Conservation (phyloP, 2,329 filamentous ascomycete genomes). For the Neofusicoccum umdonicola region DNA sequence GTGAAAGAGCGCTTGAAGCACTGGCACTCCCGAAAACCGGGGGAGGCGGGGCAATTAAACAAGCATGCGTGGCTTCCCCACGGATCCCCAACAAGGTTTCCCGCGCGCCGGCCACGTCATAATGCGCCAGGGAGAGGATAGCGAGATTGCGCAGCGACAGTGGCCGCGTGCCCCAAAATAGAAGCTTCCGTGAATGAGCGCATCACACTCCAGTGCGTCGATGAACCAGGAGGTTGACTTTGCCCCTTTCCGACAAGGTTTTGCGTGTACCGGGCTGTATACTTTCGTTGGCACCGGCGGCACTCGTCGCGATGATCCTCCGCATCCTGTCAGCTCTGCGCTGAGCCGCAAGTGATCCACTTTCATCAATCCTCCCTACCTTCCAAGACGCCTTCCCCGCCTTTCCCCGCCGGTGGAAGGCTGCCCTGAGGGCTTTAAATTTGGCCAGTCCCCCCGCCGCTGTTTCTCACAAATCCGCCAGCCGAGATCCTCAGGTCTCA, state of each 20-base stretch:
- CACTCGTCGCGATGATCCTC: neutral
- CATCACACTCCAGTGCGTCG: neutral
- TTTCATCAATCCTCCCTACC: neutral
- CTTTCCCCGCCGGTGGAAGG: neutral
- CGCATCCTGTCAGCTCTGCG: neutral
- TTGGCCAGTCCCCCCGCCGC: too few species aligned
- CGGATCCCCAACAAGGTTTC: neutral
- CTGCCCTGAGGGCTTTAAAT: neutral
- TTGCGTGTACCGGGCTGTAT: neutral
- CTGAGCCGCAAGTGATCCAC: slow-evolving; percentile 1
- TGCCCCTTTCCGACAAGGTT: neutral
- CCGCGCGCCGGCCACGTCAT: neutral
- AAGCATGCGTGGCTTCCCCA: neutral
- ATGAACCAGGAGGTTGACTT: neutral
- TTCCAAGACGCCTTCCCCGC: neutral
- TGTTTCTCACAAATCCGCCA: too few species aligned
- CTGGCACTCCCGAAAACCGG: too few species aligned
- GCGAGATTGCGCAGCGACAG: neutral
- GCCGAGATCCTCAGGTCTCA: too few species aligned
- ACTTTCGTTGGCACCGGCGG: neutral
- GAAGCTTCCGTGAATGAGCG: neutral
- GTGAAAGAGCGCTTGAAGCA: too few species aligned
- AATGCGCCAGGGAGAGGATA: neutral
- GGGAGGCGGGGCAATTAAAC: too few species aligned
- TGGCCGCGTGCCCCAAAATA: neutral